Evolutionary conservation across 768 basidiomycete species (phyloP), one percentile per base, ranked within the genome.

Genomic region (Rickenella mellea): DNA sequence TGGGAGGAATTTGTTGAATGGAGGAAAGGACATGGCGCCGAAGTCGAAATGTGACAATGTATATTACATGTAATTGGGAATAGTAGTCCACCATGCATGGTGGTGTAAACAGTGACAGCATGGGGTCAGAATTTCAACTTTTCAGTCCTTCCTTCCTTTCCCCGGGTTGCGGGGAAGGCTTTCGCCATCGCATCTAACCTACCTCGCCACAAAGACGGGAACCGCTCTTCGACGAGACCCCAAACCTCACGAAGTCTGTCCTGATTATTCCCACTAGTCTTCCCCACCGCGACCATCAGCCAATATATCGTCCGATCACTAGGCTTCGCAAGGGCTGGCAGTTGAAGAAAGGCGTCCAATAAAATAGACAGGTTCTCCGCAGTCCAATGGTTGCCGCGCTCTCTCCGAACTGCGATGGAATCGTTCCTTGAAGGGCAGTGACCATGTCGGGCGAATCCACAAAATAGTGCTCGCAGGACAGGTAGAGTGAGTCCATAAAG

Each of bases 1-100:
- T 92, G 86, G 81, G 77, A 77, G 27, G 82, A 91, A 45, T 94
- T 82, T 58, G 65, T 75, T 45, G 65, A 68, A 27, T 92, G 90
- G 89, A 74, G 88, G 57, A 65, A 65, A 43, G 59, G 57, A 32
- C 70, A 71, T 28, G 71, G 68, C 15, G 68, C 62, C 27, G 40
- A 55, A 43, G 59, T 68, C n/a, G 33, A 36, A 11, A 10, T 6
- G 3, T 36, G 33, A 36, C 24, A 14, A 39, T 11, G 39, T 11
- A 35, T 32, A 42, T n/a, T n/a, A n/a, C n/a, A 32, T 27, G 39
- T 29, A 29, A 6, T 27, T 25, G 39, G 9, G 29, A 40, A 24
- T 25, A 27, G 8, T 6, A 9, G 3, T 40, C 6, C 39, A 24
- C 11, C 11, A 11, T 40, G 24, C 6, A 26, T 11, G 39, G 17